phyloP scores from a whole-genome alignment of 2,329 filamentous ascomycete genomes.

The Diaporthe eres region DNA sequence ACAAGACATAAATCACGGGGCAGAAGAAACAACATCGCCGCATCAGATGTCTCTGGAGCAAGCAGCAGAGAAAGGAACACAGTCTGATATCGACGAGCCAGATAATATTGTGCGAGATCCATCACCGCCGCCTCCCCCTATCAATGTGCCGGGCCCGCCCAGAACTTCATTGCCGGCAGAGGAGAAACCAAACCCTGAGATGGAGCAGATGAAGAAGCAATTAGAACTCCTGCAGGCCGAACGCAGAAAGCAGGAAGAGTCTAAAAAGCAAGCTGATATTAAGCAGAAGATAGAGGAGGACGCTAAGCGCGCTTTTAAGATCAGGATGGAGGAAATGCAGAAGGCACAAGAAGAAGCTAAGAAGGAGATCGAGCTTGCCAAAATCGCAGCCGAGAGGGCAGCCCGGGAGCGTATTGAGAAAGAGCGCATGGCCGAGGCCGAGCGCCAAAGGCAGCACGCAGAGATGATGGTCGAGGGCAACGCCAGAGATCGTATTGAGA shows the following conservation, averaged over 20 bases:
- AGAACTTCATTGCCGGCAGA: conserved; percentile 56
- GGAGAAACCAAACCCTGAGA: conserved; percentile 65
- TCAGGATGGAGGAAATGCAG: conserved; percentile 51
- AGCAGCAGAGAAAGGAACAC: too few species aligned
- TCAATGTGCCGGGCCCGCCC: conserved; percentile 57
- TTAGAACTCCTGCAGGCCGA: conserved; percentile 65
- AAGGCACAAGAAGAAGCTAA: conserved; percentile 60
- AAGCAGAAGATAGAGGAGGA: conserved; percentile 62
- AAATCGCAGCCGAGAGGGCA: conserved; percentile 59
- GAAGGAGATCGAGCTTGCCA: conserved; percentile 63
- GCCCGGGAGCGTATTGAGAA: conserved; percentile 57
- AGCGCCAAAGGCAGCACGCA: conserved; percentile 50
- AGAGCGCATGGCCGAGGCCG: conserved; percentile 55
- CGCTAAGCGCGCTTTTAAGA: conserved; percentile 61
- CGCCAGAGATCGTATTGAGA: conserved; percentile 53
- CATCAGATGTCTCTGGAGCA: too few species aligned
- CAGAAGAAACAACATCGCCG: too few species aligned
- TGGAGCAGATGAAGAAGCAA: conserved; percentile 72
- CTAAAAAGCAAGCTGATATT: conserved; percentile 58
- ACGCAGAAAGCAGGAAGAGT: conserved; percentile 61
- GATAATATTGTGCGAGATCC: conserved; percentile 25
- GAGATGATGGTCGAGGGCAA: conserved; percentile 52
- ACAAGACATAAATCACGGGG: too few species aligned
- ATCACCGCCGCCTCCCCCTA: conserved; percentile 57
- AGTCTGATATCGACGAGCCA: too few species aligned